Evolutionary conservation across 306 rosid genomes (phyloP).

Genomic region (Lupinus albus): DNA sequence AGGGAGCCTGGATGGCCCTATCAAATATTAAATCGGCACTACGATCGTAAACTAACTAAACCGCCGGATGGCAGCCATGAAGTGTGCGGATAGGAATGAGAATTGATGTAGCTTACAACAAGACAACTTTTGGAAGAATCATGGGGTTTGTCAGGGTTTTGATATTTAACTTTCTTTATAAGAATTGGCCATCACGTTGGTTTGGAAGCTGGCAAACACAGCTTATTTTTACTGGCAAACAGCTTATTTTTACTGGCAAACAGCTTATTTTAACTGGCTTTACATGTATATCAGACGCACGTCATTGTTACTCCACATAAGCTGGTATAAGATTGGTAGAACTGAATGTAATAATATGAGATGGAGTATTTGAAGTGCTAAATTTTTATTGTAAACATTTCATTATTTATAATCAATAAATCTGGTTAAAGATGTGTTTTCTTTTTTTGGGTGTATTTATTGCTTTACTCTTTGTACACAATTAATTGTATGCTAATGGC

Average conservation of each 20-base stretch:
- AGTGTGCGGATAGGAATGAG: conserved; percentile 32
- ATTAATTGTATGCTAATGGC: not conserved
- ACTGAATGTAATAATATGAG: conserved; percentile 23
- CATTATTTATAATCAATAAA: conserved; percentile 32
- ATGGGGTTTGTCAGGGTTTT: conserved; percentile 1
- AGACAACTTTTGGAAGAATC: conserved; percentile 16
- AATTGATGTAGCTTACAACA: conserved; percentile 34
- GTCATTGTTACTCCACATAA: not conserved
- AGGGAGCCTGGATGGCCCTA: conserved; percentile 94
- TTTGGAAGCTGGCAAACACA: conserved; percentile 20
- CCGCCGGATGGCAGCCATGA: conserved; percentile 35
- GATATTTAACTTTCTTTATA: conserved; percentile 31
- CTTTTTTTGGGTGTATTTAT: not conserved
- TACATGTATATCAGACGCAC: conserved; percentile 29
- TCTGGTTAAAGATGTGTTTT: conserved; percentile 25
- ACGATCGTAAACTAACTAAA: conserved; percentile 5
- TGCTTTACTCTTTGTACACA: not conserved
- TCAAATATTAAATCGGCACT: conserved; percentile 63
- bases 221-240: conserved; percentile 2
- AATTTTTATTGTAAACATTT: conserved; percentile 27
- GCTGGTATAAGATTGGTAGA: conserved; percentile 35
- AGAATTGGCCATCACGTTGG: conserved; percentile 31
- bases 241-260: not conserved
- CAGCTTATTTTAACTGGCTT: not conserved
- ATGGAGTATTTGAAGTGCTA: conserved; percentile 13